phyloP scores from a whole-genome alignment of 2,329 filamentous ascomycete genomes.

The Microdochium trichocladiopsis region DNA sequence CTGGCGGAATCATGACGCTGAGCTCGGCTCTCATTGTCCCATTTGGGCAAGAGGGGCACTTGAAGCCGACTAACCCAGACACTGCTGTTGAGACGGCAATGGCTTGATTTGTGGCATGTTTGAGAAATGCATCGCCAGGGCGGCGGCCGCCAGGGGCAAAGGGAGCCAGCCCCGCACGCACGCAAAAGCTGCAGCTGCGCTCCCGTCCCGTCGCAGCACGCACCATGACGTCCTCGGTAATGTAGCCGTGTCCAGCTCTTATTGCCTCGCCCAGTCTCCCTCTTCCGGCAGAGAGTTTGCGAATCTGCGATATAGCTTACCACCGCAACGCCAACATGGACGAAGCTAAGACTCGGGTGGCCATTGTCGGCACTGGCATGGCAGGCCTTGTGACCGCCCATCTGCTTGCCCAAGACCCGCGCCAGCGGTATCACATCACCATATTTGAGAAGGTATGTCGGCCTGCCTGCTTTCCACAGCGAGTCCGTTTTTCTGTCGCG shows the following conservation, averaged over 20 bases:
- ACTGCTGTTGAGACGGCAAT: neutral
- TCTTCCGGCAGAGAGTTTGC: neutral
- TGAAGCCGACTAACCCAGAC: neutral
- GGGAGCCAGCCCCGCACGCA: neutral
- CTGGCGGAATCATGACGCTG: too few species aligned
- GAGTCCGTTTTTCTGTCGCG: neutral
- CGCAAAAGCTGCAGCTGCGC: neutral
- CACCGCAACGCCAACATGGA: neutral
- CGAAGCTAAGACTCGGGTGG: neutral
- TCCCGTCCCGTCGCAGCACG: neutral
- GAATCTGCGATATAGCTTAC: neutral
- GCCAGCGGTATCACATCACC: slow-evolving; percentile 3
- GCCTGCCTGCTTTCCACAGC: neutral
- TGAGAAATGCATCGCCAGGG: neutral
- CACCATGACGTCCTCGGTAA: neutral
- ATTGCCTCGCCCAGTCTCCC: neutral
- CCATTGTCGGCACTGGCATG: slow-evolving; percentile 5
- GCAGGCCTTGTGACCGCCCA: slow-evolving; percentile 4
- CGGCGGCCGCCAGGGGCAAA: neutral
- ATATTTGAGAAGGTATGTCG: slow-evolving; percentile 3
- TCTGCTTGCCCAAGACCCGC: slow-evolving; percentile 3
- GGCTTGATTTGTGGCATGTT: neutral
- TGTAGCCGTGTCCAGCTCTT: neutral
- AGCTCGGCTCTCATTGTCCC: neutral
- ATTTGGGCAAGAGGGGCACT: neutral